A percentile compares a stretch with the other conserved stretches of the same genome.
Evolutionary conservation across 352 stramenopile species (phyloP).

Genomic region (Phytophthora cryptogea): DNA sequence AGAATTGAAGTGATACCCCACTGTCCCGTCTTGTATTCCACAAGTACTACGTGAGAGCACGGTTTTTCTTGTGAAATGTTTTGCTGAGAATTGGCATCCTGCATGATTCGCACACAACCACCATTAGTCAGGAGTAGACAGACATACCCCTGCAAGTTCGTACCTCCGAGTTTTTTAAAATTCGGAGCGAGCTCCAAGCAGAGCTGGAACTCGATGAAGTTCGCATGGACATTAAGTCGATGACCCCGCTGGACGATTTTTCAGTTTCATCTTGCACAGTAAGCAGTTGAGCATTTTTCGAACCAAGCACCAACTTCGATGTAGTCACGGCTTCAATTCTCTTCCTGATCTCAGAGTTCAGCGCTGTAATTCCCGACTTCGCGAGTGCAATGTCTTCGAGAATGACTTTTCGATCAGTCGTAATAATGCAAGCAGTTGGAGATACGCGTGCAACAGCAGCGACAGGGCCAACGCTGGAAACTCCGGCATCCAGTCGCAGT

Average conservation of each 20-base stretch:
- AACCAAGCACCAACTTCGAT: slow-evolving; percentile 11
- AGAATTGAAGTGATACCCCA: slow-evolving; percentile 32
- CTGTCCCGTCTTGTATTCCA: slow-evolving; percentile 17
- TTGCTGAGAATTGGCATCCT: slow-evolving; percentile 8
- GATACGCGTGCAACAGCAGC: slow-evolving; percentile 32
- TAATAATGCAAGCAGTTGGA: slow-evolving; percentile 29
- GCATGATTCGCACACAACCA: slow-evolving; percentile 1
- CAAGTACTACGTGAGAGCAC: slow-evolving; percentile 33
- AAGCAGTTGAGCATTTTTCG: not conserved
- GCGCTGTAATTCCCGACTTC: not conserved
- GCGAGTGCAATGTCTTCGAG: slow-evolving; percentile 23
- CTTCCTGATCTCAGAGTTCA: slow-evolving; percentile 10
- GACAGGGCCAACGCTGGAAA: slow-evolving; percentile 18
- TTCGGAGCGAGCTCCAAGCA: slow-evolving; percentile 40
- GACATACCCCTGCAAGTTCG: slow-evolving; percentile 1
- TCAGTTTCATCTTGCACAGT: slow-evolving; percentile 7
- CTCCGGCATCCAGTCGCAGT: slow-evolving; percentile 14
- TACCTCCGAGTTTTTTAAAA: slow-evolving; percentile 34
- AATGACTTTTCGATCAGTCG: slow-evolving; percentile 30
- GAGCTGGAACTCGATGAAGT: slow-evolving; percentile 24
- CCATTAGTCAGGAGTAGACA: slow-evolving; percentile 1
- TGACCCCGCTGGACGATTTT: slow-evolving; percentile 20
- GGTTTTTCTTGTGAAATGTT: slow-evolving; percentile 11
- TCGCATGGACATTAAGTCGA: slow-evolving; percentile 50
- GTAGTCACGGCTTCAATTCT: not conserved